phyloP scores from a whole-genome alignment of 257 asterid genomes.

The Coffea eugenioides region DNA sequence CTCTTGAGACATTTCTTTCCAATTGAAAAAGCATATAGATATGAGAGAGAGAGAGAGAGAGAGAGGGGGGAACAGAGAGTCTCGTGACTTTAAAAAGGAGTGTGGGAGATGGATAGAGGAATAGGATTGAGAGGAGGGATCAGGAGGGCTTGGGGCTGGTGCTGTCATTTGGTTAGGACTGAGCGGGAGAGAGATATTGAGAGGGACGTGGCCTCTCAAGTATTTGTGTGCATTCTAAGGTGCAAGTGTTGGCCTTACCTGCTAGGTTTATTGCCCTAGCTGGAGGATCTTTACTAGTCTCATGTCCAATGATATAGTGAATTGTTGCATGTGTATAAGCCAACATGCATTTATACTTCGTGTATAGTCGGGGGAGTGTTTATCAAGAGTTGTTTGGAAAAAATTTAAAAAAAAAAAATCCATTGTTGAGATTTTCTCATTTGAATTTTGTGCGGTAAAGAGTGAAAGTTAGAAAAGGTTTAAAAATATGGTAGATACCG shows the following conservation, averaged over 20 bases:
- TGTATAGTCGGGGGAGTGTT: background rate
- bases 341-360: slow-evolving; percentile 1
- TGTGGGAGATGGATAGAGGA: slow-evolving; percentile 4
- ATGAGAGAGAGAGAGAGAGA: background rate
- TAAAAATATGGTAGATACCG: too few species aligned
- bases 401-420: too few species aligned
- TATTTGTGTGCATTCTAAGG: slow-evolving; percentile 23
- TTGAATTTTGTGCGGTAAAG: too few species aligned
- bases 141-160: background rate
- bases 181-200: slow-evolving; percentile 38
- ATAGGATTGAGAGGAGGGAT: too few species aligned
- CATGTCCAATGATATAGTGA: slow-evolving; percentile 20
- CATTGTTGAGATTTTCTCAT: too few species aligned
- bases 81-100: slow-evolving; percentile 83
- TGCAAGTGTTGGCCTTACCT: slow-evolving; percentile 1
- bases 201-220: slow-evolving; percentile 51
- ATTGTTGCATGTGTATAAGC: slow-evolving; percentile 7
- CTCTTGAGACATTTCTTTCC: slow-evolving; percentile 51
- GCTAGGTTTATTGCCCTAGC: slow-evolving; percentile 51
- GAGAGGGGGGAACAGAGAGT: slow-evolving; percentile 27
- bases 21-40: slow-evolving; percentile 42
- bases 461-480: too few species aligned
- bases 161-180: slow-evolving; percentile 40
- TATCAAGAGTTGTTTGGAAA: too few species aligned
- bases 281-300: slow-evolving; percentile 15